phyloP scores from a whole-genome alignment of 768 basidiomycete genomes.

The Psilocybe tampanensis region DNA sequence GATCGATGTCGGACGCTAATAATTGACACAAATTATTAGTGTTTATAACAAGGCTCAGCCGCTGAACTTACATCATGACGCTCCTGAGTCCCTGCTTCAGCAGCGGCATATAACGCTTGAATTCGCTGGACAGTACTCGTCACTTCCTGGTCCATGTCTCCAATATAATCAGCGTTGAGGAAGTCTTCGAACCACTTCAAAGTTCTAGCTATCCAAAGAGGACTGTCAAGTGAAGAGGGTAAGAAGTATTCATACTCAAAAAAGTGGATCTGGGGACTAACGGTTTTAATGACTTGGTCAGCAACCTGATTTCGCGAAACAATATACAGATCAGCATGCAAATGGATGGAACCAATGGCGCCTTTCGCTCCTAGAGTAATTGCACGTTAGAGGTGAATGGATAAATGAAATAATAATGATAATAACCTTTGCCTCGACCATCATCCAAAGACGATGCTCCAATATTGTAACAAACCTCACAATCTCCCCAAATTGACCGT shows the following conservation, averaged over 20 bases:
- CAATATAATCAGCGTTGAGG: slow-evolving; percentile 37
- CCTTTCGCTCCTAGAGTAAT: slow-evolving; percentile 52
- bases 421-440: slow-evolving; percentile 59
- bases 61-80: slow-evolving; percentile 41
- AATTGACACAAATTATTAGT: neutral
- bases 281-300: slow-evolving; percentile 67
- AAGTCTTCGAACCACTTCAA: slow-evolving; percentile 47
- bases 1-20: slow-evolving; percentile 22
- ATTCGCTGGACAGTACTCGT: slow-evolving; percentile 42
- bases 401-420: neutral
- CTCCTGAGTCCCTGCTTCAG: slow-evolving; percentile 46
- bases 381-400: neutral
- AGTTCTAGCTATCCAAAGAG: slow-evolving; percentile 47
- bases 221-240: slow-evolving; percentile 26
- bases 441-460: slow-evolving; percentile 55
- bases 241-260: neutral
- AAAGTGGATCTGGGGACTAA: slow-evolving; percentile 30
- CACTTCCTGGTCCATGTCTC: slow-evolving; percentile 46
- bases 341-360: slow-evolving; percentile 55
- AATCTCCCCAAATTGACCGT: slow-evolving; percentile 31
- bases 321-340: slow-evolving; percentile 61
- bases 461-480: slow-evolving; percentile 54
- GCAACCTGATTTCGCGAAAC: slow-evolving; percentile 63
- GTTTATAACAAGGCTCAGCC: neutral
- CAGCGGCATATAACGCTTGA: slow-evolving; percentile 52